These are phyloP conservation scores for Litchi chinensis DNA, from an alignment of 345 rosid genomes.

Conservation along the genomic window DNA sequence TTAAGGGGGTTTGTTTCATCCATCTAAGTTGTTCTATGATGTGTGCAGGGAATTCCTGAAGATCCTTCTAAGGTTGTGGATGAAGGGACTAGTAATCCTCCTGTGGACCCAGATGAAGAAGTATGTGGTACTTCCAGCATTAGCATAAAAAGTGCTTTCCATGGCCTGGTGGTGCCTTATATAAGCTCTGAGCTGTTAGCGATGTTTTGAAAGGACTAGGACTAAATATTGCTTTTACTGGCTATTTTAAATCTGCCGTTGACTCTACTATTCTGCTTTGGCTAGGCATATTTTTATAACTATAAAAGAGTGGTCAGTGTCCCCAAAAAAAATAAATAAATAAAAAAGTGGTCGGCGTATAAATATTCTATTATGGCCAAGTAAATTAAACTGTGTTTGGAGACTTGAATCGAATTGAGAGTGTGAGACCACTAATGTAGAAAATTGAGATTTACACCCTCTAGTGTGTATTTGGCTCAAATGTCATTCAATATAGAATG, in stretches of 20 bases:
- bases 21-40: conserved; percentile 26
- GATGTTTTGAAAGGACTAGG: not conserved
- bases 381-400: not conserved
- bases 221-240: not conserved
- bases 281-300: not conserved
- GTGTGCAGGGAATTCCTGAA: conserved; percentile 48
- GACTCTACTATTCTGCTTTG: not conserved
- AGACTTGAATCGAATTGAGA: not conserved
- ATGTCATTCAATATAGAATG: not conserved
- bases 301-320: not conserved
- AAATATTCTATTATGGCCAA: not conserved
- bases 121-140: conserved; percentile 31
- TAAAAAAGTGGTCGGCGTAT: not conserved
- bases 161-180: not conserved
- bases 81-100: conserved; percentile 32
- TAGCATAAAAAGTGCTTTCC: not conserved
- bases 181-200: not conserved
- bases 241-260: not conserved
- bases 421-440: not conserved
- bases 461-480: not conserved
- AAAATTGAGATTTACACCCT: not conserved
- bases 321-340: too few relatives aligned
- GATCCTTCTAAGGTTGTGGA: conserved; percentile 38
- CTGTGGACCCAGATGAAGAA: conserved; percentile 45
- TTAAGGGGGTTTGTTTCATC: conserved; percentile 4